Evolutionary conservation across 108 stramenopile genomes (phyloP).

Genomic region (Discostella pseudostelligera): DNA sequence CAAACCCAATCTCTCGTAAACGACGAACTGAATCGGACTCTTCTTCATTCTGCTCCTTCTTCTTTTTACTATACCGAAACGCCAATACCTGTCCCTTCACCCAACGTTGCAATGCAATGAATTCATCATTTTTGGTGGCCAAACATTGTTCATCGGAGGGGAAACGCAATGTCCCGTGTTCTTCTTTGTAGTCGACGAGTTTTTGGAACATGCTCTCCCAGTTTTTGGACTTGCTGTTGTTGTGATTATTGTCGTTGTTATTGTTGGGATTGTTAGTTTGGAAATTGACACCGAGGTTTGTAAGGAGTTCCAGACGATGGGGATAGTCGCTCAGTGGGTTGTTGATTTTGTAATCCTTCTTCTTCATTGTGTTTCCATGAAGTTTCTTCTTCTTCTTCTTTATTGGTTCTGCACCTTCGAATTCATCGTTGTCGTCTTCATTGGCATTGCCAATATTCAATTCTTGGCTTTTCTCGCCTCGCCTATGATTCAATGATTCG

Average conservation of each 20-base stretch:
- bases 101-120: constrained; percentile 37
- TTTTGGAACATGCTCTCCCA: constrained; percentile 57
- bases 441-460: constrained; percentile 10
- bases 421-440: constrained; percentile 1
- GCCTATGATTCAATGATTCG: neutral
- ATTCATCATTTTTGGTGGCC: constrained; percentile 26
- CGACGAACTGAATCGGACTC: constrained; percentile 9
- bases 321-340: constrained; percentile 29
- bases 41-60: neutral
- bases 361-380: neutral
- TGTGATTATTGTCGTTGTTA: neutral
- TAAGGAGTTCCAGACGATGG: constrained; percentile 30
- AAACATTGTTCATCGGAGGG: constrained; percentile 52
- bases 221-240: constrained; percentile 19
- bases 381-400: neutral
- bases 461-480: neutral
- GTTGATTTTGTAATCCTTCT: constrained; percentile 13
- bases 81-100: constrained; percentile 29
- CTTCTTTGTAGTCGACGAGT: constrained; percentile 54
- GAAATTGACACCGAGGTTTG: constrained; percentile 13
- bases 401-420: neutral
- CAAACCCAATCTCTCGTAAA: constrained; percentile 29
- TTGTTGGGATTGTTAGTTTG: neutral
- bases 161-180: constrained; percentile 45
- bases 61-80: constrained; percentile 25